phyloP scores from a whole-genome alignment of 179 eudicot species.

The Camellia oleifera region DNA sequence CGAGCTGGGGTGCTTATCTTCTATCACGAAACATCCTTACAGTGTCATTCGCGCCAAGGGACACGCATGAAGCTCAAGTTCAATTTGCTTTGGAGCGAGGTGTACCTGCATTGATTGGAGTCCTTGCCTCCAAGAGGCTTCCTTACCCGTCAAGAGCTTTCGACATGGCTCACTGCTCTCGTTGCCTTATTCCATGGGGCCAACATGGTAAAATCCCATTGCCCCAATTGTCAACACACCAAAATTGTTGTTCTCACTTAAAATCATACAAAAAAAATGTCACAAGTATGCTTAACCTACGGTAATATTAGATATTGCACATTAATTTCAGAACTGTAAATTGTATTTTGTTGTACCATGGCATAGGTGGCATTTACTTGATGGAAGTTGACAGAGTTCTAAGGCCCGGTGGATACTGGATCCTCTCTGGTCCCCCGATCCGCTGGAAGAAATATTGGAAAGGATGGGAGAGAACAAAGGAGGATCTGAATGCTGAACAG shows the following conservation, averaged over 20 bases:
- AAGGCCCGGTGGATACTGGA: slow-evolving; percentile 89
- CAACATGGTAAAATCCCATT: slow-evolving; percentile 46
- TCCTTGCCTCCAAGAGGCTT: slow-evolving; percentile 67
- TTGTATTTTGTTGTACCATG: neutral
- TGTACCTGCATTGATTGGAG: slow-evolving; percentile 83
- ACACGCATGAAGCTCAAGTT: slow-evolving; percentile 88
- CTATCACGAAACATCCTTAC: slow-evolving; percentile 61
- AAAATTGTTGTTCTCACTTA: too few relatives aligned
- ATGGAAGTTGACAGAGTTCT: slow-evolving; percentile 82
- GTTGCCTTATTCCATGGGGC: slow-evolving; percentile 92
- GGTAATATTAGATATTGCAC: too few relatives aligned
- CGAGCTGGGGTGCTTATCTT: slow-evolving; percentile 92
- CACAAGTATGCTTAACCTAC: too few relatives aligned
- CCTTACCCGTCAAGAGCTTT: slow-evolving; percentile 89
- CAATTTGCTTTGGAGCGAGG: slow-evolving; percentile 92
- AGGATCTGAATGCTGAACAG: slow-evolving; percentile 77
- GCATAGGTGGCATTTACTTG: slow-evolving; percentile 62
- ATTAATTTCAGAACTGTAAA: too few relatives aligned
- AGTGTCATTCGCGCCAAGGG: slow-evolving; percentile 85
- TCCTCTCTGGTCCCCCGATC: slow-evolving; percentile 89
- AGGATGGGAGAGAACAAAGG: slow-evolving; percentile 77
- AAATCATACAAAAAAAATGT: too few relatives aligned
- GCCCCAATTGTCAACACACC: too few relatives aligned
- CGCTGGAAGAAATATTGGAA: slow-evolving; percentile 66
- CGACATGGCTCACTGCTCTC: slow-evolving; percentile 96